phyloP scores from a whole-genome alignment of 306 rosid genomes.

The Medicago ruthenica region DNA sequence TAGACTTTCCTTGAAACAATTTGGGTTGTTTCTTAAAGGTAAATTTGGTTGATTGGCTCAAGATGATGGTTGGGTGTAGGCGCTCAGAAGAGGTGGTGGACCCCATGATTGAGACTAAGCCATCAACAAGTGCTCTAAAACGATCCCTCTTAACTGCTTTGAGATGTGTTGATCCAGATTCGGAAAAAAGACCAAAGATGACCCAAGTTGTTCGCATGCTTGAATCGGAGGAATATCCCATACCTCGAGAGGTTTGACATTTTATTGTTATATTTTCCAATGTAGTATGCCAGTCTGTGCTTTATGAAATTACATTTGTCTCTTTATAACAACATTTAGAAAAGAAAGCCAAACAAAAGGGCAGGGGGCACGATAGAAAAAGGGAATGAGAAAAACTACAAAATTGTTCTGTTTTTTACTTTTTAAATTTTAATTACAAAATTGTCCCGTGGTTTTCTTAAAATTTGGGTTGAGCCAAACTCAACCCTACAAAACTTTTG shows the following conservation, averaged over 20 bases:
- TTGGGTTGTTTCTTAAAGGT: conserved; percentile 56
- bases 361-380: too few relatives aligned
- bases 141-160: conserved; percentile 81
- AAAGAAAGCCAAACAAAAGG: too few relatives aligned
- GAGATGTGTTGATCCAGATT: conserved; percentile 88
- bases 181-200: conserved; percentile 83
- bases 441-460: too few relatives aligned
- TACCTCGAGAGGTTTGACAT: conserved; percentile 75
- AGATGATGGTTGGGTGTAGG: conserved; percentile 86
- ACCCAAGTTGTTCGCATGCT: conserved; percentile 90
- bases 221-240: conserved; percentile 83
- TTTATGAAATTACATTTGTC: background rate
- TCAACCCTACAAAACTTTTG: too few relatives aligned
- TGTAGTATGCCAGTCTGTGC: background rate
- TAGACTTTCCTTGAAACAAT: conserved; percentile 25
- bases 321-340: conserved; percentile 1
- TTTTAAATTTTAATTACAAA: background rate
- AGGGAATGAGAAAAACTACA: background rate
- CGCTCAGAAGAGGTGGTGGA: conserved; percentile 87
- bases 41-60: conserved; percentile 53
- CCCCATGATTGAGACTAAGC: conserved; percentile 76
- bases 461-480: too few relatives aligned
- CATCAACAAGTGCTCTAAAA: conserved; percentile 79
- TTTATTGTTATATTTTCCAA: conserved; percentile 32
- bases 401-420: too few relatives aligned